Conservation (phyloP, 352 stramenopile species). For the Phytopythium vexans region DNA sequence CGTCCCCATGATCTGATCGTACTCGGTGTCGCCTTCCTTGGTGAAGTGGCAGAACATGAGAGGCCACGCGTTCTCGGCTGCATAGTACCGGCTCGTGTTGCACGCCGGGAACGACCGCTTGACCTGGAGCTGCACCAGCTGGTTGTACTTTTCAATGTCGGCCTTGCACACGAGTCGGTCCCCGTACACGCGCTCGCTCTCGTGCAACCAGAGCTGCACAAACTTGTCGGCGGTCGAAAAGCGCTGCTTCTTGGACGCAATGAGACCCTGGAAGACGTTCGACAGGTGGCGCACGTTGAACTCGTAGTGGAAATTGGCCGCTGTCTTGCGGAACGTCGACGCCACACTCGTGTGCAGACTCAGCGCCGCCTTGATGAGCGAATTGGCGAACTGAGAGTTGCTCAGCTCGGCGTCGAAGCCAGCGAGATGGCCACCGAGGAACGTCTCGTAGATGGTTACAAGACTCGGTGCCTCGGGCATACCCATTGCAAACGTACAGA, state of each 20-base stretch:
- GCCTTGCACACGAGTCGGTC: conserved; percentile 92
- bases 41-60: conserved; percentile 96
- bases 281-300: conserved; percentile 96
- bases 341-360: conserved; percentile 90
- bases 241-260: conserved; percentile 91
- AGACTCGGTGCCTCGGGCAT: conserved; percentile 92
- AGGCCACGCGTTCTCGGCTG: conserved; percentile 92
- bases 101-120: conserved; percentile 93
- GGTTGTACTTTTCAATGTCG: conserved; percentile 93
- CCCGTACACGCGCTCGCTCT: conserved; percentile 95
- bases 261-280: conserved; percentile 96
- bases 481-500: conserved; percentile 95
- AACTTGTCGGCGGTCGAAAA: conserved; percentile 94
- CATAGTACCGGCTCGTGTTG: conserved; percentile 92
- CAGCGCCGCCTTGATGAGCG: conserved; percentile 93
- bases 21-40: conserved; percentile 91
- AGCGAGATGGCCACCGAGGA: conserved; percentile 92
- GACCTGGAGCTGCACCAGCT: conserved; percentile 91
- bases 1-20: conserved; percentile 91
- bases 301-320: conserved; percentile 97
- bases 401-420: conserved; percentile 88
- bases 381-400: conserved; percentile 84
- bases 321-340: conserved; percentile 93
- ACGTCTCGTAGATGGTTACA: conserved; percentile 96
- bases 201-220: conserved; percentile 94